Evolutionary conservation across 2,329 filamentous ascomycete species (phyloP).

Genomic region (Trichoderma hamatum): DNA sequence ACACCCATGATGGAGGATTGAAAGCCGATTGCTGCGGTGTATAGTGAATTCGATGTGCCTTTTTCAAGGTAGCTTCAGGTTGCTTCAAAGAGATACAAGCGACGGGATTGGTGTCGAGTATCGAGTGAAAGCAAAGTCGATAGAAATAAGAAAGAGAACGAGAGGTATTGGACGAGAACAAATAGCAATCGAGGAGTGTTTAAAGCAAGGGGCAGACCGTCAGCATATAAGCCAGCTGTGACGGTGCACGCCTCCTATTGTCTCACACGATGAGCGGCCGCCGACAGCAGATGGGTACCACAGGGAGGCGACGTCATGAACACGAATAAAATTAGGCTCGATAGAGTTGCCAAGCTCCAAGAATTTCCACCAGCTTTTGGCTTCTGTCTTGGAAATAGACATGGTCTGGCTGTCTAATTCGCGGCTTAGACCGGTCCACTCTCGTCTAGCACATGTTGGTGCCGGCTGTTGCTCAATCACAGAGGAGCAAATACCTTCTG

Average conservation of each 20-base stretch:
- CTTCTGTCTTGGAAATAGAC: constrained; percentile 8
- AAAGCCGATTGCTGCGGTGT: background rate
- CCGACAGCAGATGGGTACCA: constrained; percentile 18
- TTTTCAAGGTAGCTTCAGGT: background rate
- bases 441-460: constrained; percentile 18
- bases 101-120: background rate
- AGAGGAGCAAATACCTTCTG: constrained; percentile 4
- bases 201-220: constrained; percentile 22
- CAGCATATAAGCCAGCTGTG: constrained; percentile 28
- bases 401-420: constrained; percentile 14
- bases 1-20: constrained; percentile 47
- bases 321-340: constrained; percentile 14
- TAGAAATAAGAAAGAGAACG: background rate
- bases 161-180: constrained; percentile 17
- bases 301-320: constrained; percentile 29
- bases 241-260: constrained; percentile 13
- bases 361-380: constrained; percentile 10
- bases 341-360: constrained; percentile 12
- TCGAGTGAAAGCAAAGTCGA: background rate
- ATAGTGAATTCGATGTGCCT: background rate
- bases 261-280: constrained; percentile 26
- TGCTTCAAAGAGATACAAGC: background rate
- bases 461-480: constrained; percentile 4
- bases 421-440: constrained; percentile 13
- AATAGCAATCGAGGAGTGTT: constrained; percentile 1